Percentiles rank a stretch among this genome's conserved stretches.
These are phyloP conservation scores for Magnusiomyces suaveolens DNA, from an alignment of 1,139 yeast genomes.

Conservation along the genomic window DNA sequence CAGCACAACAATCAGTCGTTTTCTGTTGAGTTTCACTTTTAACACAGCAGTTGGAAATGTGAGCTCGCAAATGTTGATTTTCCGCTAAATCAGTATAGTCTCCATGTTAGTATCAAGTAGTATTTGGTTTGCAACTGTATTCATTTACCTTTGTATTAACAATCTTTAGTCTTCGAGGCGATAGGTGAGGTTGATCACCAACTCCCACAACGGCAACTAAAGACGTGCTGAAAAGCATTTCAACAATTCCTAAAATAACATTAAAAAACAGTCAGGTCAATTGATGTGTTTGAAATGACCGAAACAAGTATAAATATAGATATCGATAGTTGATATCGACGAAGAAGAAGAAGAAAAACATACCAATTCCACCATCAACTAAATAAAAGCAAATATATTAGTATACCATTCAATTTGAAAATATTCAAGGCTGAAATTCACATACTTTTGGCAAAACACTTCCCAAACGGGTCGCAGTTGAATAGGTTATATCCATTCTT, in stretches of 20 bases:
- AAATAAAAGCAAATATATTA: background rate
- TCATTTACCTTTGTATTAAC: constrained; percentile 61
- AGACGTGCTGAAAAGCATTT: constrained; percentile 87
- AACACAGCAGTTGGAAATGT: constrained; percentile 80
- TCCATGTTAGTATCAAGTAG: background rate
- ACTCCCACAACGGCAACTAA: constrained; percentile 77
- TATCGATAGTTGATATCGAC: background rate
- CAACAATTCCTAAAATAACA: constrained; percentile 42
- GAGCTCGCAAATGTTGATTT: constrained; percentile 69
- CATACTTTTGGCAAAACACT: constrained; percentile 50
- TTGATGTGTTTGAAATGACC: background rate
- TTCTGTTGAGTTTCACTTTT: constrained; percentile 65
- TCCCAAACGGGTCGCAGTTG: constrained; percentile 85
- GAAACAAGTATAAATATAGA: background rate
- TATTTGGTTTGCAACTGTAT: background rate
- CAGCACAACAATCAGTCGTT: constrained; percentile 63
- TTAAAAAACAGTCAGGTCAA: background rate
- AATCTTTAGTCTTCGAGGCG: constrained; percentile 73
- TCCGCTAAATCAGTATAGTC: constrained; percentile 24
- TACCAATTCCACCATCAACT: constrained; percentile 32
- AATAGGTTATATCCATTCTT: constrained; percentile 70
- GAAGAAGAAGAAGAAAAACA: background rate
- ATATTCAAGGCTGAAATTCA: background rate
- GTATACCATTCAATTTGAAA: background rate
- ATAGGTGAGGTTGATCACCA: constrained; percentile 70